Evolutionary conservation across 805 yeast genomes (phyloP).

Genomic region (Wickerhamomyces tratensis): DNA sequence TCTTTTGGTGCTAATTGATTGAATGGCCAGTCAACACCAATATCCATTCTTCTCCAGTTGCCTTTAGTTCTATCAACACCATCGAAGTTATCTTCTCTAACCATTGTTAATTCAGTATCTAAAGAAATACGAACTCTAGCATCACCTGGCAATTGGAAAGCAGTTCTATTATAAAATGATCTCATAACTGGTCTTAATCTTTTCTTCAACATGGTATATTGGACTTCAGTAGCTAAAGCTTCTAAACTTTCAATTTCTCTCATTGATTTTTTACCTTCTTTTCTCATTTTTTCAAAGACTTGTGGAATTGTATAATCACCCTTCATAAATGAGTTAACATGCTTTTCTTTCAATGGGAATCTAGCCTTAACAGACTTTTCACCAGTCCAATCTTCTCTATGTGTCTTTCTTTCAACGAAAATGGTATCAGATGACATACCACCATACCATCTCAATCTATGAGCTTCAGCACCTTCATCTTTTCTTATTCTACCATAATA

Average conservation of each 20-base stretch:
- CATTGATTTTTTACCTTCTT: constrained; percentile 79
- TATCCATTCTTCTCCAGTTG: constrained; percentile 98
- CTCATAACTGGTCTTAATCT: constrained; percentile 90
- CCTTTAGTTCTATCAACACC: constrained; percentile 82
- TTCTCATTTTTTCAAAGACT: constrained; percentile 86
- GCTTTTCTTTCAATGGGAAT: constrained; percentile 84
- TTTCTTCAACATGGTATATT: constrained; percentile 77
- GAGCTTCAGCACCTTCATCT: constrained; percentile 98
- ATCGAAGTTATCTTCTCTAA: constrained; percentile 95
- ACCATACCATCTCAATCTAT: constrained; percentile 98
- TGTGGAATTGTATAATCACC: constrained; percentile 85
- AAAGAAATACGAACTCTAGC: constrained; percentile 97
- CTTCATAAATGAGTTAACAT: constrained; percentile 72
- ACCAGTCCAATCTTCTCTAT: constrained; percentile 99
- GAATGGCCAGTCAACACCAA: constrained; percentile 96
- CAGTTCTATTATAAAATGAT: constrained; percentile 95
- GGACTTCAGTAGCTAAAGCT: constrained; percentile 87
- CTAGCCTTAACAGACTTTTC: constrained; percentile 98
- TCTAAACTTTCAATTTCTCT: constrained; percentile 90
- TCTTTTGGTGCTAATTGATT: constrained; percentile 75
- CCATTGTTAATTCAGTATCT: constrained; percentile 96
- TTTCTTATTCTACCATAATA: constrained; percentile 92
- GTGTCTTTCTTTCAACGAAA: constrained; percentile 95
- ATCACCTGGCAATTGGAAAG: constrained; percentile 98
- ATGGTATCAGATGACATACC: constrained; percentile 91